A percentile compares a stretch with the other conserved stretches of the same genome.
phyloP scores from a whole-genome alignment of 129 eudicot genomes.

The Flaveria bidentis region DNA sequence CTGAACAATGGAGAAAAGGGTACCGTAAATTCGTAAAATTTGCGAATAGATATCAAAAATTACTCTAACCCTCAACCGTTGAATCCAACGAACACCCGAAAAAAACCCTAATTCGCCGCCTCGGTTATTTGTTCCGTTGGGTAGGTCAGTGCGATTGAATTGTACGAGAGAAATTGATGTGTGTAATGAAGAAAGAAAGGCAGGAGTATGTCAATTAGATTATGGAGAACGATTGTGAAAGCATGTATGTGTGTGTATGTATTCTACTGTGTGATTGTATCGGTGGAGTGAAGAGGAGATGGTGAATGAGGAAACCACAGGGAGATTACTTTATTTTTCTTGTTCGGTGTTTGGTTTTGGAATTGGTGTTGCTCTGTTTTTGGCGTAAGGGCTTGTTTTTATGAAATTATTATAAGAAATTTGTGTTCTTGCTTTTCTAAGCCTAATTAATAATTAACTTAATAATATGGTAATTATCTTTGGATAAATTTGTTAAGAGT shows the following conservation, averaged over 20 bases:
- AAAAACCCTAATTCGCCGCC: constrained; percentile 37
- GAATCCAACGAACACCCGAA: constrained; percentile 17
- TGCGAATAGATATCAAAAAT: background rate
- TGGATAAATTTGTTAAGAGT: no score
- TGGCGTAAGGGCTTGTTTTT: constrained; percentile 3
- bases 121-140: no score
- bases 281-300: constrained; percentile 26
- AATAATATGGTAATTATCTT: no score
- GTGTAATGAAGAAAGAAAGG: background rate
- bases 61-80: constrained; percentile 22
- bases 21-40: constrained; percentile 15
- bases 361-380: constrained; percentile 24
- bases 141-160: constrained; percentile 24
- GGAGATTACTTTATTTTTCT: constrained; percentile 19
- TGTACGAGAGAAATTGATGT: constrained; percentile 13
- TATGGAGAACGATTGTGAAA: constrained; percentile 9
- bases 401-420: no score
- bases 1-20: constrained; percentile 1
- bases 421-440: background rate
- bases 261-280: constrained; percentile 17
- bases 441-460: no score
- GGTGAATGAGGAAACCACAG: constrained; percentile 26
- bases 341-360: constrained; percentile 34
- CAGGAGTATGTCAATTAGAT: constrained; percentile 24
- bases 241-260: constrained; percentile 6